Conservation (phyloP, 1,284 basidiomycete species). For the Ceratobasidium sp. region DNA sequence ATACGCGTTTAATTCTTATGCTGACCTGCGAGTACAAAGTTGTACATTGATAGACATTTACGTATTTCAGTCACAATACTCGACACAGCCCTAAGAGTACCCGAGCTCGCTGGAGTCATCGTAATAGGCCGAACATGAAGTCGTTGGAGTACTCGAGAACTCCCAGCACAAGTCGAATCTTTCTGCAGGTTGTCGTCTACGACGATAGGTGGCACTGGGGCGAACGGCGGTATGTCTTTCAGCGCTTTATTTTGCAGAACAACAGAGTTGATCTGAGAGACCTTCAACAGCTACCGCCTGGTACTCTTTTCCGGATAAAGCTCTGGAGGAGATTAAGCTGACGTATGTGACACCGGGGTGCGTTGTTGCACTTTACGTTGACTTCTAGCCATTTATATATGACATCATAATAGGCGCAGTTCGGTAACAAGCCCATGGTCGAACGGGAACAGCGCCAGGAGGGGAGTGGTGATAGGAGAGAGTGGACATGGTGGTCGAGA, state of each 20-base stretch:
- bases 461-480: too few relatives aligned
- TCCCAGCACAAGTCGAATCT: conserved; percentile 81
- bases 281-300: conserved; percentile 83
- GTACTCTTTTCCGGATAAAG: conserved; percentile 80
- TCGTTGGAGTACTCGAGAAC: conserved; percentile 79
- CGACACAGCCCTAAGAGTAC: conserved; percentile 93
- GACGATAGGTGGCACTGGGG: conserved; percentile 91
- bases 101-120: conserved; percentile 64
- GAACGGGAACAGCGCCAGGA: too few relatives aligned
- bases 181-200: conserved; percentile 92
- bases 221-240: conserved; percentile 77
- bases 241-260: neutral
- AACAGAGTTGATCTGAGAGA: conserved; percentile 36
- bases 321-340: conserved; percentile 79
- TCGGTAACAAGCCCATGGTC: too few relatives aligned
- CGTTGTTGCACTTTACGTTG: too few relatives aligned
- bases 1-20: too few relatives aligned
- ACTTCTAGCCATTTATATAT: too few relatives aligned
- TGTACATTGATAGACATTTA: neutral
- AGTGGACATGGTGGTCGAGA: too few relatives aligned
- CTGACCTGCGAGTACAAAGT: too few relatives aligned
- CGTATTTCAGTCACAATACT: conserved; percentile 70
- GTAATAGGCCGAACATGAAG: conserved; percentile 84
- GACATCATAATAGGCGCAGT: too few relatives aligned
- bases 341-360: too few relatives aligned